Base-by-base conservation (phyloP, 129 eudicot species). In the Flaveria trinervia region DNA sequence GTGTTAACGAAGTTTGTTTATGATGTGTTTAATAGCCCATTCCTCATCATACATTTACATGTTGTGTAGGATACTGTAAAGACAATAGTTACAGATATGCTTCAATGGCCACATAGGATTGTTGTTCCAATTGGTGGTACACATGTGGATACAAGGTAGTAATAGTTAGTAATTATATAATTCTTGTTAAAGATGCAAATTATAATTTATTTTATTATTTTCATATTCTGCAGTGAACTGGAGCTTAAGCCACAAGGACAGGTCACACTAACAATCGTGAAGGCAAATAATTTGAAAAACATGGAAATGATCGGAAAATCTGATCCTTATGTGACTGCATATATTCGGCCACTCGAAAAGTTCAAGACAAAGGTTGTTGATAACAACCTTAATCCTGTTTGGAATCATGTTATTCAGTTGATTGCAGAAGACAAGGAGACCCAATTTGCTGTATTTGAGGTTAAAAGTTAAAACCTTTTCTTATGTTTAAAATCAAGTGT, bases 61-160 rank as follows among this genome's bases (percentile, higher is more conserved):
- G 64, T 8, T 77, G 12, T 73, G 67, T 54, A 94, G 99, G 99
- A 91, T 77, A 91, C 97, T 66, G 99, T 94, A 26, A 62, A 91
- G 14, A 71, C 99, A 9, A 94, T 94, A 61, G 93, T 94, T 73
- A 83, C 81, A 36, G 99, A 94, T 68, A 94, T 89, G 89, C 96
- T 94, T 44, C 92, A 91, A 73, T 94, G 99, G 99, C 99, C 99
- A 68, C 99, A 94, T 85, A 89, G 99, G 79, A 91, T 94, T 82
- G 99, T 94, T 82, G 94, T 94, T 80, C 96, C 96, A 49, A 89
- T 94, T 73, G 96, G 98, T 76, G 97, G 97, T 79, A 45, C 77
- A 69, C 80, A 89, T 72, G 92, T 89, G 48, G 97, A 94, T 78
- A 85, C 89, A 60, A 94, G 96, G 99, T 94, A 81, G 51, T 28